Base-by-base conservation (phyloP, 1,139 yeast genomes). In the Protomyces macrosporus region DNA sequence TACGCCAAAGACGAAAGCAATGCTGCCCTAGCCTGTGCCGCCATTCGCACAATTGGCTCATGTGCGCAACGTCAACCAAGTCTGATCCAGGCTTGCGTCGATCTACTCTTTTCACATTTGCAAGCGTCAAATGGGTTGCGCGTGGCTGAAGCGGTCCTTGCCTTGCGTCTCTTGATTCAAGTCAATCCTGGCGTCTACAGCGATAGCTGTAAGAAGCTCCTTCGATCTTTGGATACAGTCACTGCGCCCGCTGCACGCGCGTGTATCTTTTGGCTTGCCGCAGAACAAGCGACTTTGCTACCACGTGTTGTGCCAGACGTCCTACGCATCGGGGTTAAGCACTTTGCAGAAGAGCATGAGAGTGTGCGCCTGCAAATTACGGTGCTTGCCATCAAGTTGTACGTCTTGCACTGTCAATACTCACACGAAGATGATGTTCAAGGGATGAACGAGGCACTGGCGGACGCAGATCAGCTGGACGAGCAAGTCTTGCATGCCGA, bases 181-280 rank as follows among this genome's bases (percentile, higher is more conserved):
- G 83, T 81, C 60, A 78, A 82, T 67, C 82, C 86, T 3, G 69
- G 71, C 7, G 74, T 73, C 14, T 79, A 82, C 68, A 70, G 79
- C 33, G 72, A 74, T 35, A 75, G 80, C 1, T 75, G 83, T 60
- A 74, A 75, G 61, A 78, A 75, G 67, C 73, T 83, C 37, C 77
- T 82, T 0, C 74, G 53, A 67, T 65, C 70, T 4, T 66, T 72
- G 3, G 70, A 69, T 30, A 60, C 66, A 5, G 67, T 70, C 4
- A 59, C 67, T 1, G 72, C 70, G 7, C 66, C 74, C 1, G 68
- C 69, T 16, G 96, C 98, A 0, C 83, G 85, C 68, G 90, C 96
- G 1, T 87, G 95, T 64, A 85, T 90, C 30, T 81, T 93, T 16
- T 95, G 98, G 98, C 80, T 91, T 10, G 82, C 93, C 54, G 97